Percentiles rank a stretch among this genome's conserved stretches.
Evolutionary conservation across 768 basidiomycete species (phyloP).

Genomic region (Hygrophorus pudorinus): DNA sequence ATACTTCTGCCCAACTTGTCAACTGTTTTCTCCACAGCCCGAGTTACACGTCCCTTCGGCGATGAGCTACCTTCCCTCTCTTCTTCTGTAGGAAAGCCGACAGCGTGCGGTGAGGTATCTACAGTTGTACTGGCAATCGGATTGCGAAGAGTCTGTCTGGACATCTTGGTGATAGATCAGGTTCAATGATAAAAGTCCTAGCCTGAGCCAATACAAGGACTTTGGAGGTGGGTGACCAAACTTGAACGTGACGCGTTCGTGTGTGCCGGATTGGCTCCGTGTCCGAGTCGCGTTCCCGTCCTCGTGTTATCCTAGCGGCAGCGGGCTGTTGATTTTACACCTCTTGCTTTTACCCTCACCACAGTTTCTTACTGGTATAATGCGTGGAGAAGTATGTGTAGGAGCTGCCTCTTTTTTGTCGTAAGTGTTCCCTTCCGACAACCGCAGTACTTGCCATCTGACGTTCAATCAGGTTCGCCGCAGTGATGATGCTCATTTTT

Average conservation of each 20-base stretch:
- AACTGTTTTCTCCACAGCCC: constrained; percentile 36
- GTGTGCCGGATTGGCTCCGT: too few relatives aligned
- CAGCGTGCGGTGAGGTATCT: constrained; percentile 24
- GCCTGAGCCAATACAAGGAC: too few relatives aligned
- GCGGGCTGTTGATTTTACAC: constrained; percentile 11
- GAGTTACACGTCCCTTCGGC: constrained; percentile 40
- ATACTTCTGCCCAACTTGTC: constrained; percentile 54
- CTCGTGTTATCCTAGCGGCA: constrained; percentile 9
- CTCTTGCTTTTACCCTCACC: constrained; percentile 13
- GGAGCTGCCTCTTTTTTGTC: constrained; percentile 63
- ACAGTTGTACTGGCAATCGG: constrained; percentile 8
- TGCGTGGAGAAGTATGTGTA: constrained; percentile 74
- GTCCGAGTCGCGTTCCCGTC: too few relatives aligned
- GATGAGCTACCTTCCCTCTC: constrained; percentile 14
- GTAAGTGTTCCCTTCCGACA: constrained; percentile 31
- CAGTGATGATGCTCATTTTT: constrained; percentile 64
- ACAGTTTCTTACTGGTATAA: constrained; percentile 15
- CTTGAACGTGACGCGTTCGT: too few relatives aligned
- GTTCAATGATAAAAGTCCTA: too few relatives aligned
- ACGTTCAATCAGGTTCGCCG: constrained; percentile 28
- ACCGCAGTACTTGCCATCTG: constrained; percentile 12
- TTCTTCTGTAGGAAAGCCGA: constrained; percentile 18
- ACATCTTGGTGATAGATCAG: constrained; percentile 15
- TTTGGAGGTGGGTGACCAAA: too few relatives aligned
- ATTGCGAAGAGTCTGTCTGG: constrained; percentile 9